These are phyloP conservation scores for Litsea cubeba DNA, from an alignment of 164 flowering plant genomes.

Conservation along the genomic window DNA sequence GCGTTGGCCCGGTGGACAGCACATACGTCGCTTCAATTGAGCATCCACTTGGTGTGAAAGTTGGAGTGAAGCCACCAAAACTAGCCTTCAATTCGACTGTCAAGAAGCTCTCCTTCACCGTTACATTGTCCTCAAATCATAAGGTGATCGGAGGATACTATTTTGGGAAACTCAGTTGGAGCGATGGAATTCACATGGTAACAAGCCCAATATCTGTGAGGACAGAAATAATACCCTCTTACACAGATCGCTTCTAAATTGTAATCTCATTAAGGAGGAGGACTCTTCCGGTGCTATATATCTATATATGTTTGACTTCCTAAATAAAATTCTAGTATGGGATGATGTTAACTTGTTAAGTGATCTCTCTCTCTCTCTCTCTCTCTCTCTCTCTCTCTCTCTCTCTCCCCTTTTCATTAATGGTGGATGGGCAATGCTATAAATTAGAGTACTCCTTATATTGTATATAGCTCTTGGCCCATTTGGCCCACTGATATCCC, in stretches of 20 bases:
- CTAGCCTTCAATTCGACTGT: constrained; percentile 34
- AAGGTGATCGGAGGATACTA: constrained; percentile 36
- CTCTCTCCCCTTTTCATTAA: too few species aligned
- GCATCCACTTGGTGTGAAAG: constrained; percentile 36
- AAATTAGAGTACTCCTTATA: too few species aligned
- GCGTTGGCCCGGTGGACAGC: constrained; percentile 35
- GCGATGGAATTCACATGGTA: constrained; percentile 21
- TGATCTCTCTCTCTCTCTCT: too few species aligned
- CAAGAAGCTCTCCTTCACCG: constrained; percentile 33
- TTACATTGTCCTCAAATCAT: constrained; percentile 20
- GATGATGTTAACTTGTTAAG: too few species aligned
- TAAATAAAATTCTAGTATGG: too few species aligned
- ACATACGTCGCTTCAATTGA: constrained; percentile 26
- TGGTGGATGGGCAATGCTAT: too few species aligned
- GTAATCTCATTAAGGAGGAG: neutral
- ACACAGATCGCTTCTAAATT: neutral
- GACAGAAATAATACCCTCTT: neutral
- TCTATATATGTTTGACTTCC: too few species aligned
- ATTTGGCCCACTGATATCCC: too few species aligned
- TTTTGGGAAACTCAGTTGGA: constrained; percentile 49
- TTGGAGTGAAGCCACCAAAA: constrained; percentile 36
- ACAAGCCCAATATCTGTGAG: constrained; percentile 28
- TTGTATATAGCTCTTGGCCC: too few species aligned
- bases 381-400: too few species aligned
- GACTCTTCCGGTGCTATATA: neutral